Percentiles rank a stretch among this genome's conserved stretches.
These are phyloP conservation scores for Nakaseomyces kungkrabaensis DNA, from an alignment of 1,139 yeast species.

Conservation along the genomic window DNA sequence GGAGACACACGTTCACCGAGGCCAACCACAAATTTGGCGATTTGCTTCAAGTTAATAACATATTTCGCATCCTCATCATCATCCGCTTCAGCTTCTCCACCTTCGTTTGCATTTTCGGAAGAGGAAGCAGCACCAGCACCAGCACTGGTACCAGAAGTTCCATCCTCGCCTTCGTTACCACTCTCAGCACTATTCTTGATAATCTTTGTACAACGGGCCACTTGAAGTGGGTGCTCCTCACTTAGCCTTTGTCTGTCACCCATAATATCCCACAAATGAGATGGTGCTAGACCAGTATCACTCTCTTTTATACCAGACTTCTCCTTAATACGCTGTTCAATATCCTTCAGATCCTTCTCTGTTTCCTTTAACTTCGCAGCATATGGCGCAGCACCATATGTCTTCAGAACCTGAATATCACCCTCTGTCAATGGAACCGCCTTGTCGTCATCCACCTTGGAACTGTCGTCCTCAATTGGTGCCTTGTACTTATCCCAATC, in stretches of 20 bases:
- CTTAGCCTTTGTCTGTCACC: conserved; percentile 92
- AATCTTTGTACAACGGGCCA: conserved; percentile 96
- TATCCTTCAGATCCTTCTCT: conserved; percentile 74
- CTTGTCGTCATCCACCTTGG: conserved; percentile 52
- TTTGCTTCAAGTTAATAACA: conserved; percentile 93
- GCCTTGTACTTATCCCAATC: conserved; percentile 97
- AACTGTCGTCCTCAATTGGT: conserved; percentile 55
- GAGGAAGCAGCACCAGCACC: conserved; percentile 23
- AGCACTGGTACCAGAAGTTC: conserved; percentile 8
- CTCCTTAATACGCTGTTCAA: conserved; percentile 82
- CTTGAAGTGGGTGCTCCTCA: conserved; percentile 93
- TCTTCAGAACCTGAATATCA: conserved; percentile 91
- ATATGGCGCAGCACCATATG: conserved; percentile 96
- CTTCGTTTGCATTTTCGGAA: conserved; percentile 4
- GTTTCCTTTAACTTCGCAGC: conserved; percentile 68
- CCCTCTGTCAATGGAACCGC: conserved; percentile 87
- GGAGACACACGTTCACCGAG: conserved; percentile 95
- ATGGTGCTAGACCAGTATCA: conserved; percentile 92
- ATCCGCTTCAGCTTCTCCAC: conserved; percentile 37
- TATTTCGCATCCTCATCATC: conserved; percentile 84
- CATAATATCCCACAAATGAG: conserved; percentile 93
- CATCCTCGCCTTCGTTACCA: conserved; percentile 15
- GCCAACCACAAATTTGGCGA: conserved; percentile 95
- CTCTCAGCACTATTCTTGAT: conserved; percentile 42
- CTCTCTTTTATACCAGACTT: conserved; percentile 89